These are phyloP conservation scores for Triticum turgidum DNA, from an alignment of 176 grass and related monocot genomes.

Conservation along the genomic window DNA sequence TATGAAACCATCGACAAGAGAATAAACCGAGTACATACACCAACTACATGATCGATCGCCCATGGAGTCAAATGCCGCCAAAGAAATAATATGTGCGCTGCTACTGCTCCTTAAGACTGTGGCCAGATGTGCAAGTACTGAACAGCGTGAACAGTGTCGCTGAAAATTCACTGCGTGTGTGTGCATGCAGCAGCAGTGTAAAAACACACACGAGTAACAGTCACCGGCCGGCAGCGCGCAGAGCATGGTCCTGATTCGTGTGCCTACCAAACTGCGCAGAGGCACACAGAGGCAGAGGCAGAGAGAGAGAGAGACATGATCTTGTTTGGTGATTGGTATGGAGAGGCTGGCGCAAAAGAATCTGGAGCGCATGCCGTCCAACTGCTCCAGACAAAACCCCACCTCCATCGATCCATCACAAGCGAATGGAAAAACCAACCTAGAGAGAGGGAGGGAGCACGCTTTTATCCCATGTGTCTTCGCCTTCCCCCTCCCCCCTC, in stretches of 20 bases:
- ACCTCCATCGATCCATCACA: conserved; percentile 35
- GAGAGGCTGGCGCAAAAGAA: conserved; percentile 63
- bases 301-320: conserved; percentile 29
- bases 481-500: neutral
- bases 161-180: neutral
- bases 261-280: conserved; percentile 14
- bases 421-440: conserved; percentile 34
- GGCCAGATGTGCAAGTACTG: neutral
- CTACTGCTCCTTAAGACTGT: neutral
- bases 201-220: conserved; percentile 11
- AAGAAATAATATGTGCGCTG: neutral
- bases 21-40: neutral
- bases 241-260: conserved; percentile 45
- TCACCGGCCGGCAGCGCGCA: conserved; percentile 28
- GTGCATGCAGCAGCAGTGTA: neutral
- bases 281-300: neutral
- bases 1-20: neutral
- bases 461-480: conserved; percentile 22
- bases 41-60: neutral
- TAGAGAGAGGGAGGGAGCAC: conserved; percentile 9
- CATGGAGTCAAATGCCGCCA: neutral
- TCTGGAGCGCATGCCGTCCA: conserved; percentile 65
- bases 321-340: conserved; percentile 51
- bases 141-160: neutral
- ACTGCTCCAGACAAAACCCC: conserved; percentile 85